Conservation (phyloP, 176 grass and related monocot genomes). For the Zea luxurians region DNA sequence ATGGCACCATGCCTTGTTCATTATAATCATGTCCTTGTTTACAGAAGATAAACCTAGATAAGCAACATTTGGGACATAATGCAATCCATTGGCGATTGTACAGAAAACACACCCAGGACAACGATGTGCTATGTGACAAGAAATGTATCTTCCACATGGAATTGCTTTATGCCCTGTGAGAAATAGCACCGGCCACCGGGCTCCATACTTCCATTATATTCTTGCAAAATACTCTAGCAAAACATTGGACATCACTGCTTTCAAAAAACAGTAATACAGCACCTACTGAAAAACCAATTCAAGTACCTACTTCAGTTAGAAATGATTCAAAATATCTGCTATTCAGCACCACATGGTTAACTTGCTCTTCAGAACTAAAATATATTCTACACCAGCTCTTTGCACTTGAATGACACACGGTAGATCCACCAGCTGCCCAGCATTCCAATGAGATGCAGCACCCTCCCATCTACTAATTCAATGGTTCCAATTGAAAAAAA, state of each 20-base stretch:
- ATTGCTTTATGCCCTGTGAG: background rate
- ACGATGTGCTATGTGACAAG: background rate
- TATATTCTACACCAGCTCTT: conserved; percentile 22
- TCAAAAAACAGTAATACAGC: background rate
- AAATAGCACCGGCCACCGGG: conserved; percentile 6
- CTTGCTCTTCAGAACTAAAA: conserved; percentile 8
- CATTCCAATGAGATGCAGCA: conserved; percentile 67
- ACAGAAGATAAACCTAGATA: background rate
- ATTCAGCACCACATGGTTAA: conserved; percentile 3
- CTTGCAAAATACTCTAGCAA: background rate
- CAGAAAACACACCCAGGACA: background rate
- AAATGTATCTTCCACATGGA: background rate
- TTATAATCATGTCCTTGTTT: background rate
- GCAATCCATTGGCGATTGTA: background rate
- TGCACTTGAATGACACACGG: conserved; percentile 40
- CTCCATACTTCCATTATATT: conserved; percentile 17
- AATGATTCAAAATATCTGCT: conserved; percentile 15
- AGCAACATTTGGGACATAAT: background rate
- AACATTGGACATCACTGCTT: conserved; percentile 16
- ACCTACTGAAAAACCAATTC: conserved; percentile 3
- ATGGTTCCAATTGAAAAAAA: conserved; percentile 58
- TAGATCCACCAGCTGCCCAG: conserved; percentile 82
- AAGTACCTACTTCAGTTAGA: conserved; percentile 17
- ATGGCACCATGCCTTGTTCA: background rate
- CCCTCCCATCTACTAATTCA: conserved; percentile 54